Evolutionary conservation across 2,329 filamentous ascomycete species (phyloP).

Genomic region (Alternaria rosae): DNA sequence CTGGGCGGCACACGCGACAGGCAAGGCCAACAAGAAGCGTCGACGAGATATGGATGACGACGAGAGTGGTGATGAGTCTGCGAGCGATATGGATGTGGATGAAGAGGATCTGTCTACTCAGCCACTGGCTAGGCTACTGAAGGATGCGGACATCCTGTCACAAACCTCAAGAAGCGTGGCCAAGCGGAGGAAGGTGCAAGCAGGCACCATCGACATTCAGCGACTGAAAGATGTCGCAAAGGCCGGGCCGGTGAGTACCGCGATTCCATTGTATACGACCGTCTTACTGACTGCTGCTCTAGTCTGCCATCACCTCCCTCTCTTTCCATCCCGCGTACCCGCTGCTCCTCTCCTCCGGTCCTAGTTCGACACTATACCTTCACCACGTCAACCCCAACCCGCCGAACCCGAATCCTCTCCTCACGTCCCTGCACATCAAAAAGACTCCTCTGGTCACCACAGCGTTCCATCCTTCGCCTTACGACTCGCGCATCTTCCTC

Average conservation of each 20-base stretch:
- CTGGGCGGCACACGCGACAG: conserved; percentile 62
- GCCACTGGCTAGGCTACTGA: conserved; percentile 81
- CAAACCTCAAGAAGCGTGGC: conserved; percentile 55
- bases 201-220: conserved; percentile 90
- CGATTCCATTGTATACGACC: background rate
- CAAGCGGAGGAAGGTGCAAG: conserved; percentile 76
- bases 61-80: conserved; percentile 58
- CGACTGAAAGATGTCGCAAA: conserved; percentile 85
- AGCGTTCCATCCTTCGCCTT: conserved; percentile 73
- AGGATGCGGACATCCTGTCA: conserved; percentile 74
- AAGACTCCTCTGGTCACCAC: conserved; percentile 85
- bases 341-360: conserved; percentile 87
- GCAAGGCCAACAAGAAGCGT: conserved; percentile 56
- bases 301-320: conserved; percentile 79
- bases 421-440: conserved; percentile 88
- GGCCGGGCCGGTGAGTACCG: conserved; percentile 67
- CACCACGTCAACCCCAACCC: conserved; percentile 85
- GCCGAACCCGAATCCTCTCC: conserved; percentile 81
- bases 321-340: conserved; percentile 90
- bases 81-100: conserved; percentile 63
- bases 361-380: conserved; percentile 82
- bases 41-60: conserved; percentile 52
- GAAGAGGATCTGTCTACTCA: conserved; percentile 66
- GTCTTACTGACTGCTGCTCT: conserved; percentile 20
- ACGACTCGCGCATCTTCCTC: conserved; percentile 82